phyloP scores from a whole-genome alignment of 495 filamentous ascomycete species.

The Rhypophila decipiens region DNA sequence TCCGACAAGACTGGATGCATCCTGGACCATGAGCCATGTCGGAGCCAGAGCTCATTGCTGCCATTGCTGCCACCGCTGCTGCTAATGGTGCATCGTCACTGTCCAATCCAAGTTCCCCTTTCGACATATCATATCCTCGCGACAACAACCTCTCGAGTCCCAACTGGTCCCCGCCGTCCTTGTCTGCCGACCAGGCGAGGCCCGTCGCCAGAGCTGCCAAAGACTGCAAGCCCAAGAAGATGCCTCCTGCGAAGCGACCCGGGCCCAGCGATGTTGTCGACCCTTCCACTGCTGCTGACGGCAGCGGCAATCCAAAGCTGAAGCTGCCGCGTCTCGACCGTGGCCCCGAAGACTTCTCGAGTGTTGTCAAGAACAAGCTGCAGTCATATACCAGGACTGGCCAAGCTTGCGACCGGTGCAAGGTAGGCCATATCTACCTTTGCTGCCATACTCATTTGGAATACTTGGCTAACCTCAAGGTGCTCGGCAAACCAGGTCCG shows the following conservation, averaged over 20 bases:
- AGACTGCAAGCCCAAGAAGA: constrained; percentile 13
- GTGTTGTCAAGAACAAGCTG: constrained; percentile 57
- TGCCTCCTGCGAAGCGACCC: constrained; percentile 34
- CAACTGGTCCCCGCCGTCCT: neutral
- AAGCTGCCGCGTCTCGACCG: constrained; percentile 45
- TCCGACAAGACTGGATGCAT: constrained; percentile 12
- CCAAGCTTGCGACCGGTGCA: constrained; percentile 88
- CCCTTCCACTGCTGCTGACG: constrained; percentile 12
- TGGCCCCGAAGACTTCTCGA: constrained; percentile 57
- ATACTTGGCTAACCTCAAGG: too few relatives aligned
- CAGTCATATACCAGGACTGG: constrained; percentile 64
- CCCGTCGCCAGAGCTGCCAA: constrained; percentile 3
- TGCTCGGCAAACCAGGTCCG: too few relatives aligned
- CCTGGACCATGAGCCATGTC: constrained; percentile 10
- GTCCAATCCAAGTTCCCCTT: too few relatives aligned
- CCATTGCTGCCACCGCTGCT: too few relatives aligned
- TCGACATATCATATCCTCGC: too few relatives aligned
- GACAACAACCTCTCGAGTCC: constrained; percentile 8
- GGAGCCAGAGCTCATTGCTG: constrained; percentile 17
- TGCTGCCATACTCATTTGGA: too few relatives aligned
- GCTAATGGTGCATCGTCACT: too few relatives aligned
- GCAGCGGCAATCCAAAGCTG: constrained; percentile 25
- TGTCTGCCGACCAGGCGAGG: neutral
- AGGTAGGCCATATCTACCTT: constrained; percentile 43
- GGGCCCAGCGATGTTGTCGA: constrained; percentile 28